Evolutionary conservation across 495 filamentous ascomycete species (phyloP).

Genomic region (Pyrenula aspistea): DNA sequence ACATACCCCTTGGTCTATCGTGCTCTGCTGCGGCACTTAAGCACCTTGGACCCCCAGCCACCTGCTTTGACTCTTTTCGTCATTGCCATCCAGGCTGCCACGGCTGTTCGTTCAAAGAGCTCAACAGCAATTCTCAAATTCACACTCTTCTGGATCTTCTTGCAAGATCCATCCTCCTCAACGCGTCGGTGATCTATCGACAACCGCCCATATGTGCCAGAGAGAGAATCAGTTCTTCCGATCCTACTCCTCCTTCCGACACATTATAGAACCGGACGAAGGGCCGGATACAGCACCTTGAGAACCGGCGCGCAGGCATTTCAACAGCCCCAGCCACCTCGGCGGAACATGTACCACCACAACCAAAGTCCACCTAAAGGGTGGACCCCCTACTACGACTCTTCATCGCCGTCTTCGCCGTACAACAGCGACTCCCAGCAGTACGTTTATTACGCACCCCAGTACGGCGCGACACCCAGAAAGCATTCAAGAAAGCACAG

Average conservation of each 20-base stretch:
- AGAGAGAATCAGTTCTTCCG: conserved; percentile 1
- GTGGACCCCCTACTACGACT: neutral
- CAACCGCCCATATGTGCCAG: neutral
- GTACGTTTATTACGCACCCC: conserved; percentile 1
- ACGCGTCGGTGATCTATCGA: neutral
- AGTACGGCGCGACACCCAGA: conserved; percentile 1
- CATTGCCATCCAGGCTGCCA: neutral
- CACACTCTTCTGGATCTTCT: neutral
- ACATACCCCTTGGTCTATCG: neutral
- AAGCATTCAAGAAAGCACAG: conserved; percentile 11
- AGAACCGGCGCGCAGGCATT: conserved; percentile 2
- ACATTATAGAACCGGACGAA: neutral
- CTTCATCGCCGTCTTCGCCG: neutral
- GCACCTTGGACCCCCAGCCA: neutral
- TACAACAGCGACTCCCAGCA: conserved; percentile 2
- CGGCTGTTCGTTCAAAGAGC: neutral
- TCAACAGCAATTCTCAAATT: neutral
- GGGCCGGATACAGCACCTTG: neutral
- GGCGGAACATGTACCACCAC: conserved; percentile 10
- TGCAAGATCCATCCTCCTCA: neutral
- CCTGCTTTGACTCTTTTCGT: neutral
- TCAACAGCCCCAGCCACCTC: conserved; percentile 11
- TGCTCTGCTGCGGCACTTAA: neutral
- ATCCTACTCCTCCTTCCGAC: neutral
- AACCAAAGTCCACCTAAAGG: conserved; percentile 7